Base-by-base conservation (phyloP, 2,329 filamentous ascomycete species). In the Hypoxylon sp. region DNA sequence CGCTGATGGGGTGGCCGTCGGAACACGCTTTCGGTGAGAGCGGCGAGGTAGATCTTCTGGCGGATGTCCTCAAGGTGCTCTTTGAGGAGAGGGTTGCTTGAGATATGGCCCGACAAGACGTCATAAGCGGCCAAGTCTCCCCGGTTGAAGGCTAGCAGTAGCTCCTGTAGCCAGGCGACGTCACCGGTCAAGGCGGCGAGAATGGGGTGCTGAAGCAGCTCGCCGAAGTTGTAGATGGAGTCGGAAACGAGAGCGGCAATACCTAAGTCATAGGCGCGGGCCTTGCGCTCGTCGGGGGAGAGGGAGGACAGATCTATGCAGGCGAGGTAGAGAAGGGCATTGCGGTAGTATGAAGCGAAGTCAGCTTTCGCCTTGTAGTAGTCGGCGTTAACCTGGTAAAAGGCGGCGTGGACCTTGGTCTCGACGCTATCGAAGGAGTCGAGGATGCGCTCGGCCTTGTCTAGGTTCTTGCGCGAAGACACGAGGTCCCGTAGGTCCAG, bases 141-240 rank as follows among this genome's bases (percentile, higher is more conserved):
- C 51, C 94, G 91, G 85, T 99, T 99, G 86, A 98, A 99, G 65
- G 96, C 94, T 78, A 98, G 97, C 50, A 99, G 90, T n/a, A 99
- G 90, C 47, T 98, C 93, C 70, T 94, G 92, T 71, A 99, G 88
- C 96, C 96, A 99, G 56, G 90, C 86, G 79, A 97, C 89, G 46
- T 91, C 87, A 24, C 91, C 90, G 75, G 91, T 89, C 76, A 99
- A 88, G 19, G 92, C 91, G 78, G 97, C 93, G 70, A 99, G 90
- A 78, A 99, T 97, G 3, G 96, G 96, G 80, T 99, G 96, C 73
- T 99, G 88, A 33, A 99, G 89, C n/a, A 99, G 91, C 85, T 99
- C 96, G 80, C 96, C 96, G 76, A 99, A 99, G 85, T 99, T 99
- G 89, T 99, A 98, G 83, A 98, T 99, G 76, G 90, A 93, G 77